Evolutionary conservation across 306 rosid genomes (phyloP).

Genomic region (Potentilla sterilis): DNA sequence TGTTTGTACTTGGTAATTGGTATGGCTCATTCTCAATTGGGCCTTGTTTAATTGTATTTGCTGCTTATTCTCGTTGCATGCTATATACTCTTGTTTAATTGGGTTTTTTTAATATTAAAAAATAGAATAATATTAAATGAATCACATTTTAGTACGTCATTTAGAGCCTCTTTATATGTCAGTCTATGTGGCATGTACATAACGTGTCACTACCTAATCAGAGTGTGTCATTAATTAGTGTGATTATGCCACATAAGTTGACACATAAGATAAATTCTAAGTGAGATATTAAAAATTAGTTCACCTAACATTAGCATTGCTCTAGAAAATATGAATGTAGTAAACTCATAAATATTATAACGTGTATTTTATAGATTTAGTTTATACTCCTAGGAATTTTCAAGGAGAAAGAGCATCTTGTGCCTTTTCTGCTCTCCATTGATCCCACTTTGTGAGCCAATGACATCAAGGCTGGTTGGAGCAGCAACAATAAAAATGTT

Average conservation of each 20-base stretch:
- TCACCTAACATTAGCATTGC: no score
- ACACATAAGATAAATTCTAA: no score
- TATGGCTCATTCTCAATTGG: background rate
- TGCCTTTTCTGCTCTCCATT: slow-evolving; percentile 1
- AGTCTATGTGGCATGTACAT: no score
- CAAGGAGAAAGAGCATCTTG: slow-evolving; percentile 13
- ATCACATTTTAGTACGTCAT: no score
- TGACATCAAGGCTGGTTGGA: background rate
- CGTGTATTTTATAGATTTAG: background rate
- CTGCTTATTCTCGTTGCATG: background rate
- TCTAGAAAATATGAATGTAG: background rate
- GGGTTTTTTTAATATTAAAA: background rate
- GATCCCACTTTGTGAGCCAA: slow-evolving; percentile 1
- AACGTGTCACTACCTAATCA: no score
- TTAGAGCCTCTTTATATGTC: no score
- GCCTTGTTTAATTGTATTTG: background rate
- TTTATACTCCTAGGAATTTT: slow-evolving; percentile 8
- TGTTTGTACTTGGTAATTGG: slow-evolving; percentile 4
- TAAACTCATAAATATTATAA: background rate
- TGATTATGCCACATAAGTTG: no score
- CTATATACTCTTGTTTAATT: no score
- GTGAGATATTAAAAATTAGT: no score
- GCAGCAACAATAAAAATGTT: slow-evolving; percentile 7
- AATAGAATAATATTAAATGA: no score
- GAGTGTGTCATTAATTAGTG: no score